These are phyloP conservation scores for Pseudogymnoascus pannorum DNA, from an alignment of 2,329 filamentous ascomycete genomes.

Conservation along the genomic window DNA sequence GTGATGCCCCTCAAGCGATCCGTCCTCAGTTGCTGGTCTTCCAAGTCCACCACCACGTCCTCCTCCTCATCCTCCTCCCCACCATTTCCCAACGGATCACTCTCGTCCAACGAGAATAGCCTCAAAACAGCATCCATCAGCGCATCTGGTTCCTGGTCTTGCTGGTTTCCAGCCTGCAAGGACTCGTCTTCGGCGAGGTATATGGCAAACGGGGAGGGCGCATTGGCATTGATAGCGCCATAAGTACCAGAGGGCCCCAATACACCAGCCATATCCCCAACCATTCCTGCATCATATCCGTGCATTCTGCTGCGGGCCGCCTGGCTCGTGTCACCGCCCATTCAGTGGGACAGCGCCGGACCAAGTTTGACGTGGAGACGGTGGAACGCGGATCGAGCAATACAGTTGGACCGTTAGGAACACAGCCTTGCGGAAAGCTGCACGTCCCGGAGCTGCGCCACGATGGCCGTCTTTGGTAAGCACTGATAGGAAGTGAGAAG, in stretches of 20 bases:
- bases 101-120: conserved; percentile 19
- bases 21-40: conserved; percentile 24
- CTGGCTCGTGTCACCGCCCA: conserved; percentile 3
- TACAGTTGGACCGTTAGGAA: background rate
- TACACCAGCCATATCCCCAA: background rate
- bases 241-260: background rate
- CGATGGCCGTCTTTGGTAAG: background rate
- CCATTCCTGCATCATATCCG: background rate
- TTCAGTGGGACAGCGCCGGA: background rate
- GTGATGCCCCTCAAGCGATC: conserved; percentile 21
- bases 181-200: conserved; percentile 5
- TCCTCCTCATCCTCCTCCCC: conserved; percentile 17
- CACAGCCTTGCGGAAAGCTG: conserved; percentile 5
- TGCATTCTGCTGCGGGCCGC: conserved; percentile 4
- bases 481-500: conserved; percentile 7
- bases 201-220: background rate
- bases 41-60: conserved; percentile 22
- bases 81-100: conserved; percentile 11
- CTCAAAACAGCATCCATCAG: conserved; percentile 7
- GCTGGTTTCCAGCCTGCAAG: background rate
- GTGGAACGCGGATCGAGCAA: background rate
- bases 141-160: conserved; percentile 2
- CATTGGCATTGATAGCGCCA: background rate
- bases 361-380: conserved; percentile 1
- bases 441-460: background rate